Base-by-base conservation (phyloP, 2,329 filamentous ascomycete genomes). In the Hypoxylon sp. region DNA sequence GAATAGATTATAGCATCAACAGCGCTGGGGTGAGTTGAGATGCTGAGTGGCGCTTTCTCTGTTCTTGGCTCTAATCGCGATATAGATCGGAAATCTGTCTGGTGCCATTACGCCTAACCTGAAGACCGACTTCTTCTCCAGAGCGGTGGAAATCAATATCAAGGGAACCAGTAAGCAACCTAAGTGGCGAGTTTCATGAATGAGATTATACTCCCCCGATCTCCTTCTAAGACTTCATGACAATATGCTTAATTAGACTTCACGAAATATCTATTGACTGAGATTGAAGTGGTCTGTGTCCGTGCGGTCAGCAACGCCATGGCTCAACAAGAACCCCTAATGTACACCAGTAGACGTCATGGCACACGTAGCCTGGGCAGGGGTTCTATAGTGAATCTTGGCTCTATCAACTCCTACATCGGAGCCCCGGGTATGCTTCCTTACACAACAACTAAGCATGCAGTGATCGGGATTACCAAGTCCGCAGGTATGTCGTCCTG, bases 361-460 rank as follows among this genome's bases (percentile, higher is more conserved):
- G 59, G 62, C 4, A 38, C 11, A 7, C 65, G 62, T 10, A 70
- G 59, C 46, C 38, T 68, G 17, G 65, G 65, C 4, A 41, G 68
- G n/a, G 68, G 68, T 17, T 68, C 60, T 5, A 70, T 72, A 21
- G 46, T 72, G n/a, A 68, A 60, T n/a, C 38, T 70, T 1, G 69
- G 53, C 11, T 72, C 67, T 4, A 9, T 50, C 1, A 56, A 45
- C 28, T 67, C 67, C 0, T 66, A 43, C 7, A 23, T 66, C 7
- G 62, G 34, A 2, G 13, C 13, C 0, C 58, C 67, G 1, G 62
- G 56, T 2, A 68, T 64, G 53, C n/a, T 63, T 1, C 19, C 50
- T 0, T 72, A 72, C 28, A 55, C 48, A 0, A 59, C 62, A 13
- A 60, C 69, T 2, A 70, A 72, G 49, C 65, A 68, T 48, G 67